Percentiles rank a stretch among this genome's conserved stretches.
phyloP scores from a whole-genome alignment of 768 basidiomycete species.

The Hericium rajendrae region DNA sequence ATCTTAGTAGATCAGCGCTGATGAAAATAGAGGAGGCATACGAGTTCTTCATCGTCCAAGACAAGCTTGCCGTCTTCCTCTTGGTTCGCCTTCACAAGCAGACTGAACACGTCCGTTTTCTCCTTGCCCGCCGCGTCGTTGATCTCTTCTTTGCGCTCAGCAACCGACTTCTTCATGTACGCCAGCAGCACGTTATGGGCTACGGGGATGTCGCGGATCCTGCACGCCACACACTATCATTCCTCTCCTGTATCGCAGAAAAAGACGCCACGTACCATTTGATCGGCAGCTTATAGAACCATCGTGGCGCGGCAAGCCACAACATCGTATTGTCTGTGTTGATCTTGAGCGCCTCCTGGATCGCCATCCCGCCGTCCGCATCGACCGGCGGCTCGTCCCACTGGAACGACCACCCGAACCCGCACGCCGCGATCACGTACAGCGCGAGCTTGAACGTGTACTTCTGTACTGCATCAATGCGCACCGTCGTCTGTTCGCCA shows the following conservation, averaged over 20 bases:
- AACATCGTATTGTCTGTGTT: not conserved
- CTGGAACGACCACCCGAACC: slow-evolving; percentile 10
- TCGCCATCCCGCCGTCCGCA: slow-evolving; percentile 3
- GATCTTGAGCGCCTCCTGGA: slow-evolving; percentile 5
- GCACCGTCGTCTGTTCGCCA: slow-evolving; percentile 6
- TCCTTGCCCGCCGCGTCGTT: not conserved
- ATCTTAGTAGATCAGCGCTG: not conserved
- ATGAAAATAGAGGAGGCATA: not conserved
- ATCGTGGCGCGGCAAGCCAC: not conserved
- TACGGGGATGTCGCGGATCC: not conserved
- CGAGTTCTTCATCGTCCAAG: slow-evolving; percentile 9
- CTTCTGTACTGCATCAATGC: slow-evolving; percentile 5
- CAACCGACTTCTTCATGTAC: slow-evolving; percentile 7
- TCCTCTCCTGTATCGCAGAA: not conserved
- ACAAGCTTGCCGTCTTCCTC: slow-evolving; percentile 1
- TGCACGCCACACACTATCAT: not conserved
- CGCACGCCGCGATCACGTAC: slow-evolving; percentile 14
- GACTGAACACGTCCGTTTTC: slow-evolving; percentile 9
- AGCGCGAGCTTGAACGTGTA: slow-evolving; percentile 13
- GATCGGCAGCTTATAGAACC: slow-evolving; percentile 5
- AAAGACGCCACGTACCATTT: not conserved
- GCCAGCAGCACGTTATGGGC: not conserved
- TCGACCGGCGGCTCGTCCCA: slow-evolving; percentile 6
- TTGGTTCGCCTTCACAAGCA: slow-evolving; percentile 12
- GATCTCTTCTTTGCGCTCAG: slow-evolving; percentile 7